Conservation (phyloP, 139 green algal genomes). For the Picochlorum sp. region DNA sequence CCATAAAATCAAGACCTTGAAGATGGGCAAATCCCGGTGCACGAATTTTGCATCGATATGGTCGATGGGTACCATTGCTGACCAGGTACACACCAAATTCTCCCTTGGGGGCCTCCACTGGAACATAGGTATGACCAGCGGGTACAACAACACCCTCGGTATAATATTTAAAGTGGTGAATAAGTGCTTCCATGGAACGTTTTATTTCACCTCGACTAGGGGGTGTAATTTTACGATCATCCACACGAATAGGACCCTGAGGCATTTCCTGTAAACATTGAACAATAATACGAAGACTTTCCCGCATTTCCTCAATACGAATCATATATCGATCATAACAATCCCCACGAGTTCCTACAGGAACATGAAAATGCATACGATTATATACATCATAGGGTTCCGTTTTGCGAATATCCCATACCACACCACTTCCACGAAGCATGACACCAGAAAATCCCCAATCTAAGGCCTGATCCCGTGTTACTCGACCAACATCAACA, state of each 20-base stretch:
- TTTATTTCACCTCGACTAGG: conserved; percentile 60
- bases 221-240: conserved; percentile 62
- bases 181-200: conserved; percentile 73
- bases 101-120: conserved; percentile 37
- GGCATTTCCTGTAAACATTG: conserved; percentile 73
- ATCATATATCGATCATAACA: conserved; percentile 76
- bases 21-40: conserved; percentile 22
- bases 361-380: conserved; percentile 70
- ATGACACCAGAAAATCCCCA: conserved; percentile 65
- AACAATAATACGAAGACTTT: conserved; percentile 65
- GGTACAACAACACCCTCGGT: conserved; percentile 42
- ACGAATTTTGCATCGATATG: conserved; percentile 30
- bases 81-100: conserved; percentile 83
- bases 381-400: conserved; percentile 81
- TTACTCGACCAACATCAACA: conserved; percentile 74
- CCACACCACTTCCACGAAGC: conserved; percentile 59
- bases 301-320: conserved; percentile 67
- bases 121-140: conserved; percentile 32
- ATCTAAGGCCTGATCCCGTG: conserved; percentile 52
- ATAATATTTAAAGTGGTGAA: conserved; percentile 80
- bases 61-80: conserved; percentile 54
- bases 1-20: conserved; percentile 60
- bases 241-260: conserved; percentile 52
- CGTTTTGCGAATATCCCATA: conserved; percentile 65
- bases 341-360: conserved; percentile 27